Evolutionary conservation across 75 land plant species (phyloP), one percentile per base, ranked within the genome.

Genomic region (Picea sitchensis): DNA sequence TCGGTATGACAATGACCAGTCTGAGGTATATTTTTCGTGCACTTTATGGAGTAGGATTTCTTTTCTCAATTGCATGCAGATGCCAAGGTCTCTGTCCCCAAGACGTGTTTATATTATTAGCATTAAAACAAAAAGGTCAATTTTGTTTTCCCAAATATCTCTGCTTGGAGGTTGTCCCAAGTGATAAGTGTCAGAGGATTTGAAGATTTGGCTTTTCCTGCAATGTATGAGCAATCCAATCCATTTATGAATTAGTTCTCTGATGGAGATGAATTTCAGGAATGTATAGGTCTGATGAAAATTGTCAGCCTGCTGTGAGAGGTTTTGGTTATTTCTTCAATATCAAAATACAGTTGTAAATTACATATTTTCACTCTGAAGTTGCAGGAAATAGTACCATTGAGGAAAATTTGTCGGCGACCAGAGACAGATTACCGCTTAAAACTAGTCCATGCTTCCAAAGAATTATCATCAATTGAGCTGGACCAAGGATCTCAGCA

Each of bases 361-460:
- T 51, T 51, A 51, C 56, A 51, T 11, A 51, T 51, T 51, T 51
- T 51, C 54, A 71, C 51, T 78, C 31, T 68, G 47, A 51, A 61
- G 58, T 23, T 78, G 59, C 85, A 96, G 99, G 99, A 96, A 89
- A 91, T 94, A 61, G 97, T 96, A 58, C 96, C 96, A 4, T 81
- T 96, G 38, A 88, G 96, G 76, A 96, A 96, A 79, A 84, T 96
- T 23, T 96, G 99, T 78, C 89, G 99, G 51, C 86, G 99, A 73
- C 97, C 99, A 56, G 99, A 96, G 83, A 94, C 99, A 76, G 97
- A 96, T 77, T 87, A 90, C 82, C 87, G 98, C 59, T 77, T 92
- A 71, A 90, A 88, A 47, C 77, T 62, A 59, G 82, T 84, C 26
- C 87, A 82, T 72, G 82, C 88, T 67, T 81, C 83, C 13, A 89